These are phyloP conservation scores for Penicillium bovifimosum DNA, from an alignment of 495 filamentous ascomycete genomes.

Conservation along the genomic window DNA sequence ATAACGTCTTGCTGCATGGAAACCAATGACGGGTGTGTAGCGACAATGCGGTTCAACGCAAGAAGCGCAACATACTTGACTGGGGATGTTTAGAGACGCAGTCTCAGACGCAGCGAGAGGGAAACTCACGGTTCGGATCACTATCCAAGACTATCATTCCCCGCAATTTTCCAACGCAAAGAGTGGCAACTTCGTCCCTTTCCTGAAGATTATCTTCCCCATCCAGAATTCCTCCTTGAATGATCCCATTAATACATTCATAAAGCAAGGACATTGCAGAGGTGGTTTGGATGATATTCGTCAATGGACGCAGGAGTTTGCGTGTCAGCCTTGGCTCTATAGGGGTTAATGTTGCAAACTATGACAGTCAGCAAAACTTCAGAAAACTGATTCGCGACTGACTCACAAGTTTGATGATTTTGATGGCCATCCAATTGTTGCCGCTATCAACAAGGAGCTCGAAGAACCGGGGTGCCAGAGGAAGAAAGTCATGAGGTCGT, in stretches of 20 bases:
- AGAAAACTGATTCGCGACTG: not conserved
- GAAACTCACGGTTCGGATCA: conserved; percentile 75
- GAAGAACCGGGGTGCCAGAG: conserved; percentile 85
- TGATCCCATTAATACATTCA: conserved; percentile 97
- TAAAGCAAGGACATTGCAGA: conserved; percentile 95
- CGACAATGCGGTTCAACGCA: conserved; percentile 90
- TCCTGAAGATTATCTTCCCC: conserved; percentile 69
- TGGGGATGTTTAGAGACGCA: conserved; percentile 22
- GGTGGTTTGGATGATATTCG: conserved; percentile 86
- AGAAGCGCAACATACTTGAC: conserved; percentile 97
- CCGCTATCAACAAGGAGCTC: conserved; percentile 85
- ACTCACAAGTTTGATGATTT: conserved; percentile 90
- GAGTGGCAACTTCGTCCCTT: conserved; percentile 83
- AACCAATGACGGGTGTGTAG: conserved; percentile 79
- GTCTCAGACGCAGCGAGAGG: not conserved
- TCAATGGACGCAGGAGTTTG: conserved; percentile 92
- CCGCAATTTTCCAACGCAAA: conserved; percentile 88
- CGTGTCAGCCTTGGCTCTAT: conserved; percentile 85
- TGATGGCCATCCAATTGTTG: conserved; percentile 99
- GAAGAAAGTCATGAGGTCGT: conserved; percentile 87
- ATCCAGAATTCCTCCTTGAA: conserved; percentile 89
- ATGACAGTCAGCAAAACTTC: conserved; percentile 11
- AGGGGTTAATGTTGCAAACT: conserved; percentile 94
- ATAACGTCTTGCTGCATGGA: conserved; percentile 92
- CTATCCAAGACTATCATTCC: conserved; percentile 91